A percentile compares a stretch with the other conserved stretches of the same genome.
Evolutionary conservation across 306 rosid genomes (phyloP).

Genomic region (Fagus crenata): DNA sequence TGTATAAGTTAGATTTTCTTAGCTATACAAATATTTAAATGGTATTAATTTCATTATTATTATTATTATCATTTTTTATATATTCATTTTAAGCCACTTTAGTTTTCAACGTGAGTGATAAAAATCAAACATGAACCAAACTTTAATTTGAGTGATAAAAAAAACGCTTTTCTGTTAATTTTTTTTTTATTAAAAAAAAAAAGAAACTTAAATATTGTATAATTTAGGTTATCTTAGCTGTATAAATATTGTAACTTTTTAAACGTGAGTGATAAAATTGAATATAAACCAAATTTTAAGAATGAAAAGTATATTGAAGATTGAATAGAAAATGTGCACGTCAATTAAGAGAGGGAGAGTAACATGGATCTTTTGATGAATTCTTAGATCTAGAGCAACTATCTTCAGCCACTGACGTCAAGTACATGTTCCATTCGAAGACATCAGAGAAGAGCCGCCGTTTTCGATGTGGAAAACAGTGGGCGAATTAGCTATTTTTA

Average conservation of each 20-base stretch:
- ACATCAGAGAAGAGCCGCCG: not conserved
- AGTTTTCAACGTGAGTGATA: no score
- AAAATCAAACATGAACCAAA: no score
- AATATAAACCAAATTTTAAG: not conserved
- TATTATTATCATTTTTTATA: no score
- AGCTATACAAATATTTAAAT: no score
- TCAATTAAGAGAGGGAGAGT: not conserved
- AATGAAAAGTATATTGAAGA: not conserved
- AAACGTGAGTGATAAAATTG: not conserved
- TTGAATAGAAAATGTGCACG: not conserved
- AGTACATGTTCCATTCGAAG: conserved; percentile 6
- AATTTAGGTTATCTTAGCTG: no score
- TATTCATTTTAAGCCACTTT: no score
- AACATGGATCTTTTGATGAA: conserved; percentile 9
- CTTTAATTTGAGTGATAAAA: no score
- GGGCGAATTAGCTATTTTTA: conserved; percentile 25
- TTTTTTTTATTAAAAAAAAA: no score
- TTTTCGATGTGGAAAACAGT: conserved; percentile 22
- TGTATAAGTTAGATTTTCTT: no score
- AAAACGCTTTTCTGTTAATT: no score
- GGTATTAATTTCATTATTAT: no score
- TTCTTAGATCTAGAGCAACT: conserved; percentile 4
- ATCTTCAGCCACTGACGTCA: conserved; percentile 6
- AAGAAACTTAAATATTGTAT: no score
- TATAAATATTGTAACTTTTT: not conserved